A percentile compares a stretch with the other conserved stretches of the same genome.
phyloP scores from a whole-genome alignment of 305 asterid genomes.

The Striga hermonthica region DNA sequence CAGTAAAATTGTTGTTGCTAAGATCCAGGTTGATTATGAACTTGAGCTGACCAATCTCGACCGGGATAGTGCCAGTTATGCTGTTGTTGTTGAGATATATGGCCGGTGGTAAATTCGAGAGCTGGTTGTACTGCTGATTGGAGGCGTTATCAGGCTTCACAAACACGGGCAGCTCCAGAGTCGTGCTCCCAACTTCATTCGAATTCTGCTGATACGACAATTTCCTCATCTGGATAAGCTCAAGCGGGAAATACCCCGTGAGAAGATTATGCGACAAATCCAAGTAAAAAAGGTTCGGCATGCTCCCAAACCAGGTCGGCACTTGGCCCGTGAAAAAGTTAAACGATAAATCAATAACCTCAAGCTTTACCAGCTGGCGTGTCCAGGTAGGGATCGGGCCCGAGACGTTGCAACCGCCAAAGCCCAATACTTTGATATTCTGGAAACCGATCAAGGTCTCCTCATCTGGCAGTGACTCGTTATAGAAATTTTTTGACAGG shows the following conservation, averaged over 20 bases:
- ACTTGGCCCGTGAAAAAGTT: conserved; percentile 55
- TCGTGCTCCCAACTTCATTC: conserved; percentile 49
- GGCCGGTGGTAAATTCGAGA: conserved; percentile 58
- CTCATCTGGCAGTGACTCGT: conserved; percentile 55
- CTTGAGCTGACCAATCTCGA: conserved; percentile 52
- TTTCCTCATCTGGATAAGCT: conserved; percentile 50
- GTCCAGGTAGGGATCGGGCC: conserved; percentile 78
- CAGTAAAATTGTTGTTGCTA: conserved; percentile 54
- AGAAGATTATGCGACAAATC: conserved; percentile 72
- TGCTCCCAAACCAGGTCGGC: conserved; percentile 71
- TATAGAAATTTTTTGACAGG: conserved; percentile 64
- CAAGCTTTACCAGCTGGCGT: conserved; percentile 47
- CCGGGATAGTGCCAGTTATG: conserved; percentile 56
- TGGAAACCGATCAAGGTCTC: conserved; percentile 41
- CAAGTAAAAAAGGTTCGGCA: conserved; percentile 78
- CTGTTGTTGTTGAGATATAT: conserved; percentile 47
- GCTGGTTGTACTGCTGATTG: conserved; percentile 62
- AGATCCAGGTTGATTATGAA: conserved; percentile 56
- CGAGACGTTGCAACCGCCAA: conserved; percentile 72
- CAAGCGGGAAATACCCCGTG: conserved; percentile 63
- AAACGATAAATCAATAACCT: conserved; percentile 70
- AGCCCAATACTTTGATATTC: conserved; percentile 58
- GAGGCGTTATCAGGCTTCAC: conserved; percentile 73
- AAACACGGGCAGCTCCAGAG: conserved; percentile 82
- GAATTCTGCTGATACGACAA: conserved; percentile 48